Percentiles rank a stretch among this genome's conserved stretches.
These are phyloP conservation scores for Globisporangium nunn DNA, from an alignment of 352 stramenopile genomes.

Conservation along the genomic window DNA sequence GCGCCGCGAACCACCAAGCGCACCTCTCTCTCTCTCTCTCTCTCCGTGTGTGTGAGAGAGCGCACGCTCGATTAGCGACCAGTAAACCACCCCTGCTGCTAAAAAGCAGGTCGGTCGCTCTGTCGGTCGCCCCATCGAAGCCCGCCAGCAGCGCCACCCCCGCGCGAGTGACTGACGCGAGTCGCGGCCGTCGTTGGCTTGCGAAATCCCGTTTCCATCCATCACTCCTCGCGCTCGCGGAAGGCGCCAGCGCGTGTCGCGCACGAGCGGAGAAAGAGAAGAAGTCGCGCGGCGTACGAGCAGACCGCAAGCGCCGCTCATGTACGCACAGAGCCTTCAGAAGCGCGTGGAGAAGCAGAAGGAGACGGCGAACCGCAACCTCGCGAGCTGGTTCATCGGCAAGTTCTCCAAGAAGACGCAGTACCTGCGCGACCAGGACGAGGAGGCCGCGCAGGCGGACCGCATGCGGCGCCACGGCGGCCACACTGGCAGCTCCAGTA, in stretches of 20 bases:
- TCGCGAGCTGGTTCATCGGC: slow-evolving; percentile 63
- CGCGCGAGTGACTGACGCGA: not conserved
- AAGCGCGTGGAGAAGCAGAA: slow-evolving; percentile 55
- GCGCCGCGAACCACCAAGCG: no score
- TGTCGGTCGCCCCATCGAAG: not conserved
- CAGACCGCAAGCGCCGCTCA: not conserved
- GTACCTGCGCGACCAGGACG: slow-evolving; percentile 52
- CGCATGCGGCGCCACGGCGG: slow-evolving; percentile 19
- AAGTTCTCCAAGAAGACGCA: slow-evolving; percentile 63
- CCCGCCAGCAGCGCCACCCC: not conserved
- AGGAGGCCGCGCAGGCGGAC: slow-evolving; percentile 30
- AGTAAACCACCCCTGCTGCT: no score
- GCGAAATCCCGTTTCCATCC: not conserved
- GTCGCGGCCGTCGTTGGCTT: slow-evolving; percentile 1
- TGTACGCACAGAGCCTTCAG: slow-evolving; percentile 22
- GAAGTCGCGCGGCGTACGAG: not conserved
- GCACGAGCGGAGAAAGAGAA: not conserved
- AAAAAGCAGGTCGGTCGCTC: not conserved
- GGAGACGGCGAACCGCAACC: slow-evolving; percentile 45
- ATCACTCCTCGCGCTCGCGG: not conserved
- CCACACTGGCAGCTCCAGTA: not conserved
- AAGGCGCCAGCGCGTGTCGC: not conserved
- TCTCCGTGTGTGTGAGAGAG: not conserved
- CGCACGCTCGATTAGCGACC: not conserved
- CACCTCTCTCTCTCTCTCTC: not conserved